Conservation (phyloP, 257 asterid genomes). For the Scutellaria minor region DNA sequence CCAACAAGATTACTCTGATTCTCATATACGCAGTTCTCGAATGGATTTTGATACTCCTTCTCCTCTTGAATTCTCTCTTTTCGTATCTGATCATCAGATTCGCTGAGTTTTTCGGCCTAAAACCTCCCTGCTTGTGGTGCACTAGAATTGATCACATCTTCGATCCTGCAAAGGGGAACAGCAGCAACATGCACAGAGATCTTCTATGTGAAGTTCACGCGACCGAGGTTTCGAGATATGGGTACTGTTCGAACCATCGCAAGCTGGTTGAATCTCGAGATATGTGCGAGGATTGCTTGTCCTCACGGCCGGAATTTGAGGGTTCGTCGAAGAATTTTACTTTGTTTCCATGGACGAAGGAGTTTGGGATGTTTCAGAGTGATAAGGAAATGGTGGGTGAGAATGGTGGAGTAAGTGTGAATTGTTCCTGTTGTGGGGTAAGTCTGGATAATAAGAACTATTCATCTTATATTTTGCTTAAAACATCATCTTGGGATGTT, state of each 20-base stretch:
- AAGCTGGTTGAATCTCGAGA: constrained; percentile 61
- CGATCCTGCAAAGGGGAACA: constrained; percentile 48
- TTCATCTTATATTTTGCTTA: constrained; percentile 58
- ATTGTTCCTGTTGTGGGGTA: constrained; percentile 83
- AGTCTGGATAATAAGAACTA: constrained; percentile 39
- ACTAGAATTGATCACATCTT: constrained; percentile 73
- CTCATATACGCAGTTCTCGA: constrained; percentile 84
- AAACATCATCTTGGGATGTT: constrained; percentile 71
- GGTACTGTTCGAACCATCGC: constrained; percentile 68
- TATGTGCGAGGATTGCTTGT: constrained; percentile 85
- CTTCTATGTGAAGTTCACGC: constrained; percentile 80
- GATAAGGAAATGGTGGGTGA: constrained; percentile 44
- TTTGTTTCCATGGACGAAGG: constrained; percentile 46
- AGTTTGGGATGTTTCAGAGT: constrained; percentile 45
- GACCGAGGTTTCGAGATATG: constrained; percentile 66
- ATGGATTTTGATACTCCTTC: constrained; percentile 76
- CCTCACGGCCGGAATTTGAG: constrained; percentile 52
- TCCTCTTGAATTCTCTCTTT: constrained; percentile 75
- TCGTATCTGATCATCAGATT: constrained; percentile 78
- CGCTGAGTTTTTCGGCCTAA: constrained; percentile 73
- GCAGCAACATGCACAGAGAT: constrained; percentile 52
- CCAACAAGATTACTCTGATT: constrained; percentile 71
- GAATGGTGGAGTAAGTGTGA: constrained; percentile 52
- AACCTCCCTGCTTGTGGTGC: constrained; percentile 90
- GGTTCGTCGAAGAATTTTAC: constrained; percentile 39